Conservation (phyloP, 305 asterid genomes). For the Fraxinus baroniana region DNA sequence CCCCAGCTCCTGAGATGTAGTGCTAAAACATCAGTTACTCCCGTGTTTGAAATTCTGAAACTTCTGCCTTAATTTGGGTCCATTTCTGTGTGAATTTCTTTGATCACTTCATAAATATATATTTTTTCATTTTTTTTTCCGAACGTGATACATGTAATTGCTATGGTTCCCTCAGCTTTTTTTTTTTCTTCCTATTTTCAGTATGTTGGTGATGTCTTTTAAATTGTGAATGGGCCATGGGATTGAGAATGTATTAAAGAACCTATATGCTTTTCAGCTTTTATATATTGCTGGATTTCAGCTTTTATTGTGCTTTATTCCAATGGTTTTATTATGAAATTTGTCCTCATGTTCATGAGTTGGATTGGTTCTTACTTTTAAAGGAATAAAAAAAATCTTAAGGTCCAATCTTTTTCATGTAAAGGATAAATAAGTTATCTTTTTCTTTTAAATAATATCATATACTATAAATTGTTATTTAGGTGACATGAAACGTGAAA, state of each 20-base stretch:
- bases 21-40: not conserved
- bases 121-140: not conserved
- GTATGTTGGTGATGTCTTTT: not conserved
- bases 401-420: not conserved
- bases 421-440: not conserved
- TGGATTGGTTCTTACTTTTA: not conserved
- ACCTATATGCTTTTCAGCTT: not conserved
- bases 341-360: not conserved
- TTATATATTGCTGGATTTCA: not conserved
- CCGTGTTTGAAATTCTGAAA: not conserved
- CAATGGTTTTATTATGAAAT: not conserved
- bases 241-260: not conserved
- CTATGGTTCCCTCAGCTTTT: not conserved
- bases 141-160: not conserved
- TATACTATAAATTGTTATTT: not conserved
- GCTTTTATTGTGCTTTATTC: not conserved
- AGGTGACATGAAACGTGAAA: not conserved
- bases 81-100: constrained; percentile 1
- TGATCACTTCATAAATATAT: not conserved
- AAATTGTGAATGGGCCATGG: not conserved
- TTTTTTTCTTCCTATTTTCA: not conserved
- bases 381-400: not conserved
- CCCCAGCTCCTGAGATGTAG: not conserved
- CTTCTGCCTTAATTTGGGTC: not conserved
- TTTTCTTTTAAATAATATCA: not conserved